Percentiles rank a stretch among this genome's conserved stretches.
phyloP scores from a whole-genome alignment of 768 basidiomycete species.

The Kwoniella heveanensis region DNA sequence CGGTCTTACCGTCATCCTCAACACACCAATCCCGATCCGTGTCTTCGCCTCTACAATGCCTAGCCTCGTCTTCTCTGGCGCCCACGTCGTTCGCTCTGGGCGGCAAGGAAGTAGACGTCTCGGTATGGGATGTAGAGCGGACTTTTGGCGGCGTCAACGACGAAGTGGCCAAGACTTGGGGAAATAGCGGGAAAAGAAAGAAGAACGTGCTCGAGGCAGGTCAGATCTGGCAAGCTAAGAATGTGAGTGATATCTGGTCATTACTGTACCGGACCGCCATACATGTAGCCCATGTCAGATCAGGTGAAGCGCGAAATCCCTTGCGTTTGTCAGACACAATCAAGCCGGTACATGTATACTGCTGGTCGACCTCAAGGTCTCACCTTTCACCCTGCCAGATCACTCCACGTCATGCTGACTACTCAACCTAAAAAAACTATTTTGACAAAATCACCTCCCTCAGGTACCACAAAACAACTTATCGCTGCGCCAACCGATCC shows the following conservation, averaged over 20 bases:
- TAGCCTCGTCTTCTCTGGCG: slow-evolving; percentile 28
- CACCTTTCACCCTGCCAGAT: not conserved
- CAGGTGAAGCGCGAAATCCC: too few species aligned
- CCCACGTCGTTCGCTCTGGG: slow-evolving; percentile 43
- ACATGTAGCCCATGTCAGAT: too few species aligned
- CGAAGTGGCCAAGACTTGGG: slow-evolving; percentile 13
- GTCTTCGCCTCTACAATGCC: slow-evolving; percentile 29
- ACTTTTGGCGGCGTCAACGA: slow-evolving; percentile 37
- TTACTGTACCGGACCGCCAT: too few species aligned
- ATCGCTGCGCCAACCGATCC: slow-evolving; percentile 46
- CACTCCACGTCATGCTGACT: too few species aligned
- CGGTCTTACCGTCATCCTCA: not conserved
- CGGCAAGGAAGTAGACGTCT: slow-evolving; percentile 54
- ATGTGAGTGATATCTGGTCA: slow-evolving; percentile 38
- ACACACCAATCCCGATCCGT: slow-evolving; percentile 20
- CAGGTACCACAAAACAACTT: slow-evolving; percentile 51
- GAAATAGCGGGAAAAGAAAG: slow-evolving; percentile 47
- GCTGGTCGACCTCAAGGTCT: too few species aligned
- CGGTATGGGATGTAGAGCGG: slow-evolving; percentile 50
- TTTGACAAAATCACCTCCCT: not conserved
- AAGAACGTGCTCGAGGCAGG: slow-evolving; percentile 45
- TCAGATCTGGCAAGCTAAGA: slow-evolving; percentile 55
- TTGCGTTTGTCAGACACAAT: too few species aligned
- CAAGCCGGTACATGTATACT: too few species aligned
- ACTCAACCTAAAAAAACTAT: not conserved